Evolutionary conservation across 495 filamentous ascomycete species (phyloP), one percentile per base, ranked within the genome.

Genomic region (Lasiosphaeris hirsuta): DNA sequence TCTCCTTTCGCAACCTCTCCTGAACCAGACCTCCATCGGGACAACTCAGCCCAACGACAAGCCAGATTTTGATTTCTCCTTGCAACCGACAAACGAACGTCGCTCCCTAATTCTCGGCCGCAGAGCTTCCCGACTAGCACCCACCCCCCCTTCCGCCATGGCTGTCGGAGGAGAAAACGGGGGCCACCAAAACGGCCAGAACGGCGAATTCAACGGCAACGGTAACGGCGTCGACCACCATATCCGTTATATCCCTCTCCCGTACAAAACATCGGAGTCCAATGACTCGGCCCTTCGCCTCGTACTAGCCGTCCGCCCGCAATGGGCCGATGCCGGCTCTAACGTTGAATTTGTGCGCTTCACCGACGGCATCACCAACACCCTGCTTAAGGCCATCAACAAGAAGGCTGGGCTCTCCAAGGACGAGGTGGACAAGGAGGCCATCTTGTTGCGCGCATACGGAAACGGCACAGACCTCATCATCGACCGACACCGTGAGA

Each of bases 361-460:
- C 77, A 98, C 90, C 30, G 94, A 98, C 68, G 94, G 94, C 62
- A 98, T 98, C 71, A 98, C 94, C 44, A 98, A 98, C 72, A 97
- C 93, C 76, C 82, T 98, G 34, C 70, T 84, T 36, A 97, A 97
- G 81, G 89, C 89, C 33, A 80, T 92, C 69, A 96, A 96, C 69
- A 84, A 82, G 71, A 84, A 83, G 40, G 79, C 87, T 5, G 90
- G 88, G n/a, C 78, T 86, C 58, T 86, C 88, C 15, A 78, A 89
- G 62, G 83, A 90, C 51, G 74, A 96, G 66, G 75, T 92, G 60
- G 92, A 99, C 72, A 79, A 84, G 45, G 90, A 96, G 62, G 90
- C 95, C 10, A 82, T 99, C 61, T 80, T 99, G 54, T 80, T 99
- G 67, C 84, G 94, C 61, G 94, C 94, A 50, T 99, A 97, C 71